phyloP scores from a whole-genome alignment of 768 basidiomycete genomes.

The Exsudoporus frostii region DNA sequence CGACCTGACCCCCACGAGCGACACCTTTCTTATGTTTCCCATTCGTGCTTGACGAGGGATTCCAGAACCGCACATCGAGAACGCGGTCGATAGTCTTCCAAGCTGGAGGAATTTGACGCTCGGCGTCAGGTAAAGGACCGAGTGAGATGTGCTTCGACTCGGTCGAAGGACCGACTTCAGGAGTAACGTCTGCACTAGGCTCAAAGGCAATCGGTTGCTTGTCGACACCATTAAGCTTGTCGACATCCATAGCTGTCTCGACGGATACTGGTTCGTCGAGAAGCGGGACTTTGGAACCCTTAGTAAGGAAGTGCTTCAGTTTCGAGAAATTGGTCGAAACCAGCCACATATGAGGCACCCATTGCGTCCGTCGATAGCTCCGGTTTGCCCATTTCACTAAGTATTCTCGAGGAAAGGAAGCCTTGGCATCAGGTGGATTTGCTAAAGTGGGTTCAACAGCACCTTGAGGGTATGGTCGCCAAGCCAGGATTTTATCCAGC shows the following conservation, averaged over 20 bases:
- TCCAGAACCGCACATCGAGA: conserved; percentile 74
- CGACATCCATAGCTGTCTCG: conserved; percentile 25
- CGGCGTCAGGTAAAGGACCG: conserved; percentile 62
- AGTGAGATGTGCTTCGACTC: conserved; percentile 32
- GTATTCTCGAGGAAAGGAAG: conserved; percentile 79
- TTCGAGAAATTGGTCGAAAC: conserved; percentile 60
- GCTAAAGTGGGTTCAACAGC: conserved; percentile 51
- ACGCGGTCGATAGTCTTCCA: conserved; percentile 96
- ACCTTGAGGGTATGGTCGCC: conserved; percentile 76
- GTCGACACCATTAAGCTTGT: conserved; percentile 21
- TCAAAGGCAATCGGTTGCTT: conserved; percentile 37
- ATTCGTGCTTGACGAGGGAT: conserved; percentile 28
- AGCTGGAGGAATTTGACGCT: conserved; percentile 63
- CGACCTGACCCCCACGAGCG: conserved; percentile 28
- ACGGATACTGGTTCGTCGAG: conserved; percentile 44
- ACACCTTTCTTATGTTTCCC: conserved; percentile 18
- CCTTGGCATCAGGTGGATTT: conserved; percentile 50
- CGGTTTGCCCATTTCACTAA: conserved; percentile 84
- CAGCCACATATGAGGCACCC: conserved; percentile 95
- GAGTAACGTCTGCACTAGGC: conserved; percentile 35
- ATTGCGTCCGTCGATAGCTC: conserved; percentile 76
- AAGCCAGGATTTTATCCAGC: conserved; percentile 86
- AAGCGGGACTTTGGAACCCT: conserved; percentile 68
- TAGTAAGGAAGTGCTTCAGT: conserved; percentile 71
- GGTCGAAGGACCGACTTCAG: conserved; percentile 27